Conservation (phyloP, 805 yeast genomes). For the Candida ponderosae region DNA sequence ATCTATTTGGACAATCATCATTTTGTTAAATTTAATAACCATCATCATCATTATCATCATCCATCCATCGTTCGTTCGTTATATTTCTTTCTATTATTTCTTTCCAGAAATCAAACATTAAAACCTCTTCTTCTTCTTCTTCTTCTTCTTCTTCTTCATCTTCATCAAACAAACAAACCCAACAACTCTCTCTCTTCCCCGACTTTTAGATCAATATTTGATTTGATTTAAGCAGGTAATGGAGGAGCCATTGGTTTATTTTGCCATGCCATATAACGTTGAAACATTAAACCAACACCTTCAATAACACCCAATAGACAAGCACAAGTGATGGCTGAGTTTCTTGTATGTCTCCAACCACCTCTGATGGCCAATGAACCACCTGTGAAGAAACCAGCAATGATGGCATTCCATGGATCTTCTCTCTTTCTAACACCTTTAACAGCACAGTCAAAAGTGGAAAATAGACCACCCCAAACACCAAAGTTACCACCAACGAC, state of each 20-base stretch:
- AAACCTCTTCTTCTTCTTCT: too few relatives aligned
- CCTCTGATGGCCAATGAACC: constrained; percentile 98
- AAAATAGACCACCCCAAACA: constrained; percentile 98
- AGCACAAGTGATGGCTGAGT: constrained; percentile 96
- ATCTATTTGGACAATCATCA: too few relatives aligned
- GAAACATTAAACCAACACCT: constrained; percentile 97
- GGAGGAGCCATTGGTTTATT: constrained; percentile 67
- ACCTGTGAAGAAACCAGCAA: constrained; percentile 97
- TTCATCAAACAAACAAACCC: too few relatives aligned
- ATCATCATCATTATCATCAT: too few relatives aligned
- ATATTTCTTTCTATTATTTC: too few relatives aligned
- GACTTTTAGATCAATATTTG: too few relatives aligned
- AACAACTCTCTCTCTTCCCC: too few relatives aligned
- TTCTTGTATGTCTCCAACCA: constrained; percentile 95
- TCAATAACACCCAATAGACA: constrained; percentile 93
- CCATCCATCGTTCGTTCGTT: too few relatives aligned
- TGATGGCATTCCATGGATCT: constrained; percentile 96
- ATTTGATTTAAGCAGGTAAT: constrained; percentile 40
- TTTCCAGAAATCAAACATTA: too few relatives aligned
- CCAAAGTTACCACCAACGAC: constrained; percentile 99
- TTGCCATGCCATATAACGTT: constrained; percentile 78
- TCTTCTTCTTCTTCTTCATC: too few relatives aligned
- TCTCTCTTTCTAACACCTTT: constrained; percentile 95
- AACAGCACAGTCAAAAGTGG: constrained; percentile 91
- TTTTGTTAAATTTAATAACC: too few relatives aligned